A percentile compares a stretch with the other conserved stretches of the same genome.
Evolutionary conservation across 768 basidiomycete species (phyloP).

Genomic region (Psilocybe tampanensis): DNA sequence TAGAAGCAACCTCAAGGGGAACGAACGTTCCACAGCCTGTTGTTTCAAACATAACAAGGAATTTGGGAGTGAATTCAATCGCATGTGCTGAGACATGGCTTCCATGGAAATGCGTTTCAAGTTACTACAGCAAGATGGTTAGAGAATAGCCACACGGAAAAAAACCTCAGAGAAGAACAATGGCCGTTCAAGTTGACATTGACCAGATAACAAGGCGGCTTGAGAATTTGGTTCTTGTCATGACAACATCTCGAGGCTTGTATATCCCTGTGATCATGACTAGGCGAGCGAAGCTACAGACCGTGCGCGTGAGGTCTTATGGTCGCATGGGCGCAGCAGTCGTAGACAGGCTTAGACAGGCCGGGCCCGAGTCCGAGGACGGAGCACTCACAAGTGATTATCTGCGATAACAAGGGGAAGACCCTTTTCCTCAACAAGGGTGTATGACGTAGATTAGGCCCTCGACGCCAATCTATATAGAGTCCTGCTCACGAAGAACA

Average conservation of each 20-base stretch:
- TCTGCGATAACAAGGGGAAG: constrained; percentile 8
- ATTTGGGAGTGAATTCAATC: background rate
- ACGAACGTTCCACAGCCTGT: background rate
- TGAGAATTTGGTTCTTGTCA: background rate
- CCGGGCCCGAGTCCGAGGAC: background rate
- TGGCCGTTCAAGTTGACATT: background rate
- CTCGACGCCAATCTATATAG: background rate
- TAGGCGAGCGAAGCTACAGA: too few relatives aligned
- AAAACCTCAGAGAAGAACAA: background rate
- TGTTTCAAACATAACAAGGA: background rate
- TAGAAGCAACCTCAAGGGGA: background rate
- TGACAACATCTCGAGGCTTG: constrained; percentile 1
- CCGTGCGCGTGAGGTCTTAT: background rate
- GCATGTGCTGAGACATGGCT: background rate
- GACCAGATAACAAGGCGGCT: background rate
- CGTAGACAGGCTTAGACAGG: background rate
- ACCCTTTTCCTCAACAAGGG: constrained; percentile 11
- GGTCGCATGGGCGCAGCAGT: background rate
- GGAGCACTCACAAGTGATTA: background rate
- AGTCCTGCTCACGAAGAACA: background rate
- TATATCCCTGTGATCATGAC: background rate
- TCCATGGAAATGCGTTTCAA: constrained; percentile 3
- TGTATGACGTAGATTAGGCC: background rate
- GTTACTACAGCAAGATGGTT: background rate
- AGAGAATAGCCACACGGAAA: background rate